Conservation (phyloP, 768 basidiomycete genomes). For the Serendipita sp. region DNA sequence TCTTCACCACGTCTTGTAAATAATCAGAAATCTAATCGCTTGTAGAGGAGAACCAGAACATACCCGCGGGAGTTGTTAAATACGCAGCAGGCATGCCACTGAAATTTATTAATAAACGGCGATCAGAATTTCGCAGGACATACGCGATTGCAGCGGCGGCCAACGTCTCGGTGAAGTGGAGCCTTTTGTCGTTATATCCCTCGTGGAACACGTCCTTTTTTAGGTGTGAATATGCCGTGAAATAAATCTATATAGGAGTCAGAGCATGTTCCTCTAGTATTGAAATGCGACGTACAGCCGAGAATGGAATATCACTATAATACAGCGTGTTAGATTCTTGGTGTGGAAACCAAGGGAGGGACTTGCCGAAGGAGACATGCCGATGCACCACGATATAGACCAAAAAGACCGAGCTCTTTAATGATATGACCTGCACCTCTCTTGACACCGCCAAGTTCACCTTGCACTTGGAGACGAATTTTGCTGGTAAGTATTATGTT, state of each 20-base stretch:
- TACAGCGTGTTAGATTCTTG: neutral
- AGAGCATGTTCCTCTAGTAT: neutral
- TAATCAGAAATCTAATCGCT: neutral
- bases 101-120: slow-evolving; percentile 17
- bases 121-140: slow-evolving; percentile 1
- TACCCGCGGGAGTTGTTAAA: slow-evolving; percentile 79
- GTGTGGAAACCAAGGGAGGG: neutral
- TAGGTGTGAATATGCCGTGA: slow-evolving; percentile 62
- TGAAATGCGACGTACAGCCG: slow-evolving; percentile 70
- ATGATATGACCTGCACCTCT: slow-evolving; percentile 87
- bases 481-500: slow-evolving; percentile 33
- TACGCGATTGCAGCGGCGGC: slow-evolving; percentile 66
- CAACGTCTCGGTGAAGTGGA: slow-evolving; percentile 82
- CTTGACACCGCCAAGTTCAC: slow-evolving; percentile 70
- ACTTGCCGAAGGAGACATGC: slow-evolving; percentile 66
- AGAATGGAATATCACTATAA: slow-evolving; percentile 77
- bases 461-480: slow-evolving; percentile 90
- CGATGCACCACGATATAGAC: slow-evolving; percentile 82
- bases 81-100: slow-evolving; percentile 98
- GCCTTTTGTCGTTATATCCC: slow-evolving; percentile 84
- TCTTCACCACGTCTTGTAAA: slow-evolving; percentile 83
- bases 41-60: slow-evolving; percentile 11
- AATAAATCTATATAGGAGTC: slow-evolving; percentile 11
- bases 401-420: slow-evolving; percentile 78
- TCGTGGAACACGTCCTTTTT: slow-evolving; percentile 92